Percentiles rank a stretch among this genome's conserved stretches.
These are phyloP conservation scores for Cadophora malorum DNA, from an alignment of 2,329 filamentous ascomycete species.

Conservation along the genomic window DNA sequence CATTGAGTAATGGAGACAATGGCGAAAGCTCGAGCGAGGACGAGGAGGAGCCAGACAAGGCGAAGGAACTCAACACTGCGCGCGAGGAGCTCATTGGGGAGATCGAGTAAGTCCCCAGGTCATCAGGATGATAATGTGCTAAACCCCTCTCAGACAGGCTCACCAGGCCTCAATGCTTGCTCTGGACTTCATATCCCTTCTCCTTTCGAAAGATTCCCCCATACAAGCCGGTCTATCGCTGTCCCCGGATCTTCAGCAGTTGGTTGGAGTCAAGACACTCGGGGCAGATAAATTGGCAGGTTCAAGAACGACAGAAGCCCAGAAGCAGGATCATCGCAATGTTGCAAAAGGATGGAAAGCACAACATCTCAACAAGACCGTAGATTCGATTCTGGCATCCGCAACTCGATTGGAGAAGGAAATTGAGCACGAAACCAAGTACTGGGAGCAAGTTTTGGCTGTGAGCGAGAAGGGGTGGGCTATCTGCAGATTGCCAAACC, in stretches of 20 bases:
- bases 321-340: conserved; percentile 61
- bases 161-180: conserved; percentile 70
- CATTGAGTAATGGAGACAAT: conserved; percentile 50
- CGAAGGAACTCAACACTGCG: conserved; percentile 50
- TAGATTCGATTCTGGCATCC: conserved; percentile 75
- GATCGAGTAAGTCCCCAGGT: conserved; percentile 55
- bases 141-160: conserved; percentile 47
- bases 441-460: conserved; percentile 85
- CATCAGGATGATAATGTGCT: conserved; percentile 20
- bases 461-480: conserved; percentile 88
- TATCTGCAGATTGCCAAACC: conserved; percentile 76
- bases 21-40: conserved; percentile 57
- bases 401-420: conserved; percentile 77
- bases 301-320: conserved; percentile 62
- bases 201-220: conserved; percentile 82
- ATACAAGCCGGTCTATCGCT: conserved; percentile 73
- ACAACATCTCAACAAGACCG: conserved; percentile 75
- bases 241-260: conserved; percentile 71
- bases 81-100: conserved; percentile 63
- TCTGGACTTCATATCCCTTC: conserved; percentile 82
- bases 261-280: conserved; percentile 76
- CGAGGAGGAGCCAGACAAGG: conserved; percentile 49
- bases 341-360: conserved; percentile 76
- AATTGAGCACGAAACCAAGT: conserved; percentile 79
- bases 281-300: conserved; percentile 70